Percentiles rank a stretch among this genome's conserved stretches.
Conservation (phyloP, 352 stramenopile species). For the Pythium rhizo-oryzae region DNA sequence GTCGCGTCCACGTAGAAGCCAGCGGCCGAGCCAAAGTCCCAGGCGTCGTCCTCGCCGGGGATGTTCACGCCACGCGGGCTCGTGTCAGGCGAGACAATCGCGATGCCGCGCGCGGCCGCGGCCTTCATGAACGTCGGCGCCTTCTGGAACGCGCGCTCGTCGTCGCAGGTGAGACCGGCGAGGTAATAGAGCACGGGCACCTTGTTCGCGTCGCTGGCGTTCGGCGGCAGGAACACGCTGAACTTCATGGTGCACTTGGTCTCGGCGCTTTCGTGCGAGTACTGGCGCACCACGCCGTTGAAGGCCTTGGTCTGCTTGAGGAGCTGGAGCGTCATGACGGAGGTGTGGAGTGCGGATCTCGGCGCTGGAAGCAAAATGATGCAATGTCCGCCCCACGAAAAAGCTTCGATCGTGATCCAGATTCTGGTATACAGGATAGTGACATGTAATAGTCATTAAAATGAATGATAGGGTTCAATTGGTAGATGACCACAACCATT, state of each 20-base stretch:
- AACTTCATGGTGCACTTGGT: conserved; percentile 93
- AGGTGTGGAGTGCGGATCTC: neutral
- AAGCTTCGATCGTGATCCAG: conserved; percentile 14
- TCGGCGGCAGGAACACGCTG: conserved; percentile 86
- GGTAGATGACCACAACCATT: too few relatives aligned
- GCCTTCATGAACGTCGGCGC: conserved; percentile 88
- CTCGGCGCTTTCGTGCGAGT: conserved; percentile 75
- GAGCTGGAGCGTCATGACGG: conserved; percentile 53
- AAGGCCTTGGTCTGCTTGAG: conserved; percentile 81
- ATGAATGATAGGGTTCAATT: neutral
- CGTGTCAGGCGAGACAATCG: conserved; percentile 97
- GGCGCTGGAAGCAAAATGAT: neutral
- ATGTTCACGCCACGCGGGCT: conserved; percentile 92
- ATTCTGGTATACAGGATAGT: neutral
- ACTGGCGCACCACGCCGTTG: conserved; percentile 82
- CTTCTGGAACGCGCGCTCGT: conserved; percentile 97
- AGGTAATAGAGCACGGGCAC: conserved; percentile 95
- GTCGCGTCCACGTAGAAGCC: conserved; percentile 99
- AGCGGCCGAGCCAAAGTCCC: conserved; percentile 97
- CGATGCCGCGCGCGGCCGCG: conserved; percentile 91
- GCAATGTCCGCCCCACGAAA: too few relatives aligned
- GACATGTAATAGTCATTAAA: neutral
- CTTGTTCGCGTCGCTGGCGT: conserved; percentile 60
- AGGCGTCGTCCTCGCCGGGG: conserved; percentile 94
- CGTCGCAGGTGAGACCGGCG: conserved; percentile 96